phyloP scores from a whole-genome alignment of 768 basidiomycete species.

The Psilocybe cubensis region DNA sequence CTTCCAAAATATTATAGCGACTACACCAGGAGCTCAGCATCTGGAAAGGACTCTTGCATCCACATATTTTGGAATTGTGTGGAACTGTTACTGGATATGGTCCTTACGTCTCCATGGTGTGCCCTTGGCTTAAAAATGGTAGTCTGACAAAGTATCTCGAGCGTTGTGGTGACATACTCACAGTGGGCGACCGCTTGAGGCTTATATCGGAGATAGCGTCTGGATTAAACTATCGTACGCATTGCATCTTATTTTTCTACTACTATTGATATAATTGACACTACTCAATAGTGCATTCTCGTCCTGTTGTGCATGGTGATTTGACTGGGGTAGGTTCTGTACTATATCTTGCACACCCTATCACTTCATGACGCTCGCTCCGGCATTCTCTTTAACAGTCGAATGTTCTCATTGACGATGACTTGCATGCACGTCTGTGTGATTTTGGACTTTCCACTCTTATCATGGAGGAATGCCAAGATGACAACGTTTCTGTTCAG shows the following conservation, averaged over 20 bases:
- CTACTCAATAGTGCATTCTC: conserved; percentile 35
- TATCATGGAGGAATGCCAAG: conserved; percentile 33
- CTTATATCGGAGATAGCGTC: conserved; percentile 41
- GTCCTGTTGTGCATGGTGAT: conserved; percentile 45
- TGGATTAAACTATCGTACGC: conserved; percentile 40
- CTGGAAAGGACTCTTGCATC: conserved; percentile 42
- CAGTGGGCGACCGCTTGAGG: conserved; percentile 35
- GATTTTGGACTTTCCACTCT: conserved; percentile 53
- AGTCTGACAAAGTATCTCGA: conserved; percentile 41
- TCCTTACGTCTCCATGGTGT: conserved; percentile 40
- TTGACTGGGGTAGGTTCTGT: conserved; percentile 40
- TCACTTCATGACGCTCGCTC: neutral
- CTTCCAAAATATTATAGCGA: conserved; percentile 23
- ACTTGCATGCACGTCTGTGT: conserved; percentile 43
- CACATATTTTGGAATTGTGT: conserved; percentile 38
- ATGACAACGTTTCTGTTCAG: conserved; percentile 28
- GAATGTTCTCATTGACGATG: conserved; percentile 47
- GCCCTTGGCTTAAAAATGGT: conserved; percentile 45
- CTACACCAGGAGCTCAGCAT: conserved; percentile 38
- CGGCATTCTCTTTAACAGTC: conserved; percentile 33
- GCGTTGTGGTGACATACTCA: conserved; percentile 36
- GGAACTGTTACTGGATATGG: conserved; percentile 42
- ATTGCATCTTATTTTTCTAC: neutral
- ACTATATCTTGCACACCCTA: neutral
- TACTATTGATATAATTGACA: neutral